Evolutionary conservation across 345 rosid species (phyloP).

Genomic region (Eucalyptus pauciflora): DNA sequence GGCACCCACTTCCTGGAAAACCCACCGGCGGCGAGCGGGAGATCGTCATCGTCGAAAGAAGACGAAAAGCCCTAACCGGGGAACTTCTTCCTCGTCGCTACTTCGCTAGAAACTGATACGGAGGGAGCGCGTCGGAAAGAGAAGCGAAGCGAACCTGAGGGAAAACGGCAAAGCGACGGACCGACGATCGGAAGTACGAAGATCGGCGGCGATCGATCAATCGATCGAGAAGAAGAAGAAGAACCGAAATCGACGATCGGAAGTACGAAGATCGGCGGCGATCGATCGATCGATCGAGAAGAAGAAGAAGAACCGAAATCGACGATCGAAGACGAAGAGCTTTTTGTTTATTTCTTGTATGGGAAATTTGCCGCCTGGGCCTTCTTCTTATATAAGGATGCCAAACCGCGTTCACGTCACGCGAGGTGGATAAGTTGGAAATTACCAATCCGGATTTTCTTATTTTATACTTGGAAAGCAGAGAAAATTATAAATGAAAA

Average conservation of each 20-base stretch:
- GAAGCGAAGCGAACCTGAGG: background rate
- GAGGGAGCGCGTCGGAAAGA: background rate
- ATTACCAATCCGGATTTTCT: no score
- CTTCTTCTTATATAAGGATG: background rate
- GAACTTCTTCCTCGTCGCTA: background rate
- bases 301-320: background rate
- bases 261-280: background rate
- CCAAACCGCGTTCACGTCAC: background rate
- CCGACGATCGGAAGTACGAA: background rate
- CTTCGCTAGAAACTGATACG: background rate
- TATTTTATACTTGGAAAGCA: no score
- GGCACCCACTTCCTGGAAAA: background rate
- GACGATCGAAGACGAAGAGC: background rate
- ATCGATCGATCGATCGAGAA: background rate
- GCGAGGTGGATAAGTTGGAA: background rate
- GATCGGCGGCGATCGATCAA: background rate
- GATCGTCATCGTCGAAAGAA: background rate
- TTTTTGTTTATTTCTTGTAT: background rate
- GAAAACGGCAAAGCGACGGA: background rate
- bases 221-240: background rate
- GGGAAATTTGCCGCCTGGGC: fast-evolving
- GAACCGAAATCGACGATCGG: background rate
- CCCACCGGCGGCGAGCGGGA: background rate
- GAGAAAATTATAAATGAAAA: no score
- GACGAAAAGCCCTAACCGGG: background rate